Evolutionary conservation across 1,284 basidiomycete genomes (phyloP), one percentile per base, ranked within the genome.

Genomic region (Irpex rosettiformis): DNA sequence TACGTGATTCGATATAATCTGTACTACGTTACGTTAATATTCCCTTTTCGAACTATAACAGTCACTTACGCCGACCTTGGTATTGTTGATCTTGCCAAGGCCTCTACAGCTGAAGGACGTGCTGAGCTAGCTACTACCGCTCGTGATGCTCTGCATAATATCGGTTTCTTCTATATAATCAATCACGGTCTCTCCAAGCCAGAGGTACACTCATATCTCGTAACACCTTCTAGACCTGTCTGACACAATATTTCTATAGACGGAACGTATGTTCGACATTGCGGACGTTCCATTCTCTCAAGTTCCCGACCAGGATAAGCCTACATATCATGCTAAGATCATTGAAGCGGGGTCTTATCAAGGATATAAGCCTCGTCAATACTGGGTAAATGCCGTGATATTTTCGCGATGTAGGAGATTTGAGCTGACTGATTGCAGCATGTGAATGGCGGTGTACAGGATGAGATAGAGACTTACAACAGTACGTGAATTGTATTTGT

Each of bases 1-100:
- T 69, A 45, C 49, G 70, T 61, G 8, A 11, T 21, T 24, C 5
- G 8, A 4, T 18, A 16, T 16, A n/a, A n/a, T n/a, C 18, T n/a
- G 11, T 29, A 11, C 11, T 29, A 4, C 11, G 7, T 1, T 13
- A 21, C 13, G 2, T 21, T 5, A 52, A n/a, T n/a, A n/a, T n/a
- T n/a, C 18, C 10, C 43, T 16, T 49, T n/a, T 18, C 21, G 10
- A 8, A 10, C 16, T 28, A 42, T 13, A 48, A 22, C 51, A 88
- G 86, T 88, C 70, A 81, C 87, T 40, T 89, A 83, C 74, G 89
- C 85, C 0, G 80, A 88, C 52, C 77, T 91, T 21, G 78, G 84
- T 18, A 77, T 82, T 55, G 80, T 91, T 59, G 88, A 91, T 65
- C 71, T 91, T n/a, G 75, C 83, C 27, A 79, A 79, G 58, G 76